Base-by-base conservation (phyloP, 2,329 filamentous ascomycete genomes). In the Nemania sp. region DNA sequence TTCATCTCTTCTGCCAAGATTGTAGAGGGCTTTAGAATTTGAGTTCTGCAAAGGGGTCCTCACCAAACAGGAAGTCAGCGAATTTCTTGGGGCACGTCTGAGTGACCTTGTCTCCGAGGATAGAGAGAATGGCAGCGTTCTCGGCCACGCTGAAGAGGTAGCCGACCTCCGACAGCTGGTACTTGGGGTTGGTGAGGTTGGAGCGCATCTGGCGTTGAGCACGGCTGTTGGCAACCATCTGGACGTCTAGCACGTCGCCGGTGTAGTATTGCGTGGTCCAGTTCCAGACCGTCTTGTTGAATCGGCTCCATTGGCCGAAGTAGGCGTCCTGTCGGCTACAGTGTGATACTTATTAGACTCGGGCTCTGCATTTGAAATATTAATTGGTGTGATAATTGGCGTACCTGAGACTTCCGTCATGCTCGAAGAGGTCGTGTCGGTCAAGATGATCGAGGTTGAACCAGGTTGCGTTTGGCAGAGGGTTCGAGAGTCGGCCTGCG, bases 281-380 rank as follows among this genome's bases (percentile, higher is more conserved):
- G 46, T 77, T 72, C 64, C 82, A 83, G 57, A 81, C 64, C 2
- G 72, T 75, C 47, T 76, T 68, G 66, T 83, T 80, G 70, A 83
- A 83, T 50, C 75, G 51, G 59, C 78, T 73, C 59, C 77, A 77
- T 64, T 77, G 76, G 19, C 79, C 80, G 48, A 80, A 74, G 70
- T 68, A 77, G 7, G 73, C 75, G 52, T 83, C 80, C 1, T 69
- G 62, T 22, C 79, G 78, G 34, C 75, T 78, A 41, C n/a, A n/a
- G 31, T 15, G 47, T 15, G 44, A 14, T 6, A 11, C 8, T 2
- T 33, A 22, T 50, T 39, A 9, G n/a, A 14, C 8, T 31, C 28
- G 8, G n/a, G n/a, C n/a, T n/a, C n/a, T n/a, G n/a, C n/a, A n/a
- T n/a, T n/a, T n/a, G n/a, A n/a, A n/a, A n/a, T n/a, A n/a, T 20